Base-by-base conservation (phyloP, 1,284 basidiomycete genomes). In the Cutaneotrichosporon curvatum region DNA sequence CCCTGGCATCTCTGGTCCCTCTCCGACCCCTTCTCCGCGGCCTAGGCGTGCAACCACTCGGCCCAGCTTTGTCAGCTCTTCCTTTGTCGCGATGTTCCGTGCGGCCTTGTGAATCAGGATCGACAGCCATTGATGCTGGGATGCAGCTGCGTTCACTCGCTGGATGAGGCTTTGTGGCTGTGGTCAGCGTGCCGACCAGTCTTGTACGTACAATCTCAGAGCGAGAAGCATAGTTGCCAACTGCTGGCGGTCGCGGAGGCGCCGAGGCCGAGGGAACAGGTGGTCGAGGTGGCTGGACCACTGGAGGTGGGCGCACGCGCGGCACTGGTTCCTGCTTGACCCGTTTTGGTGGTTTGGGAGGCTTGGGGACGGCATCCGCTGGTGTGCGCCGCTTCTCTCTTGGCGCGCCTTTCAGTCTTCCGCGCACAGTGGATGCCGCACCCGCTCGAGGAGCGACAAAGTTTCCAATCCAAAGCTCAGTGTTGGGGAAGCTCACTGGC, bases 81-180 rank as follows among this genome's bases (percentile, higher is more conserved):
- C 66, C 44, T 66, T 65, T 41, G 52, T 62, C 3, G 67, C 67
- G 5, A 55, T 56, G 39, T 57, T 62, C 19, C 65, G 53, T n/a
- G 67, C 67, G 1, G 67, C 67, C 53, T 68, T 70, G 57, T 70
- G 67, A 21, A 70, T 70, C 21, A 70, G 50, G 4, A 62, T 51
- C 1, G 63, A 63, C 0, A 70, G 54, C 67, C 67, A 70, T 3
- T 59, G 60, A 37, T 63, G 56, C 33, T 59, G 57, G 1, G 62
- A 51, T 0, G 67, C 67, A 4, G 67, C 67, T 28, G 57, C 57
- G 43, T 70, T 70, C 31, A 70, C 67, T 28, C 63, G 52, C 37
- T 64, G 62, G 30, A 70, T 70, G 19, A 70, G 53, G 3, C 51
- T 50, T 16, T 59, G 56, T 4, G 55, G 55, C 55, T 55, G 42